Conservation (phyloP, 2,329 filamentous ascomycete genomes). For the Dryadomyces quercivorus region DNA sequence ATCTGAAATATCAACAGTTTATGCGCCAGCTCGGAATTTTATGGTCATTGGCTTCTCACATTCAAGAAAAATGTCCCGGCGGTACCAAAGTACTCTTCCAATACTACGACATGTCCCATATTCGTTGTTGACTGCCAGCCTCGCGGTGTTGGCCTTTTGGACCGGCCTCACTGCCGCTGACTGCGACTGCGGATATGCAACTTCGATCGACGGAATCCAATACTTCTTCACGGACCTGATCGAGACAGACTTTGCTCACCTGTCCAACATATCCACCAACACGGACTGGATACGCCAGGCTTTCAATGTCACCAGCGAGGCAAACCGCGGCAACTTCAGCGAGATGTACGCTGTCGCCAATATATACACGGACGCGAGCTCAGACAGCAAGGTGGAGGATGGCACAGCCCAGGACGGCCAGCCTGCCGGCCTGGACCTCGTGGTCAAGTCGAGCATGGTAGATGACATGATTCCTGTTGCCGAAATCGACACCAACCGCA, state of each 20-base stretch:
- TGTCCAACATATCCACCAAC: slow-evolving; percentile 33
- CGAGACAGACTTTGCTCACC: slow-evolving; percentile 59
- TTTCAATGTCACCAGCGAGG: slow-evolving; percentile 50
- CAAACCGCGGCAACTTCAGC: slow-evolving; percentile 50
- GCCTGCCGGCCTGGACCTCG: slow-evolving; percentile 42
- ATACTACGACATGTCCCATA: not conserved
- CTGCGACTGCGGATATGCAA: slow-evolving; percentile 63
- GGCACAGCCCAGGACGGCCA: slow-evolving; percentile 31
- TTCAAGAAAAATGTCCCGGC: not conserved
- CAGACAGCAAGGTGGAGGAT: slow-evolving; percentile 28
- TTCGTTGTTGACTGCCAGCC: slow-evolving; percentile 1
- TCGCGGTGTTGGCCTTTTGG: slow-evolving; percentile 12
- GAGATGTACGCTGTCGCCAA: slow-evolving; percentile 49
- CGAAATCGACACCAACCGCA: slow-evolving; percentile 48
- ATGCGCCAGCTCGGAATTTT: too few species aligned
- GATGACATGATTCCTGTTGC: slow-evolving; percentile 46
- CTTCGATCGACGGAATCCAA: slow-evolving; percentile 27
- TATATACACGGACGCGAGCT: slow-evolving; percentile 29
- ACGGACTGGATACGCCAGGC: slow-evolving; percentile 54
- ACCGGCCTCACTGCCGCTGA: slow-evolving; percentile 22
- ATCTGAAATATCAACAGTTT: too few species aligned
- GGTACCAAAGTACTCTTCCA: too few species aligned
- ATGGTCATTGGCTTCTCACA: too few species aligned
- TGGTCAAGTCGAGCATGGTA: slow-evolving; percentile 32
- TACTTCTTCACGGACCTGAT: slow-evolving; percentile 55